These are phyloP conservation scores for Backusella tarrabulga DNA, from an alignment of 192 early-diverging fungal species.

Conservation along the genomic window DNA sequence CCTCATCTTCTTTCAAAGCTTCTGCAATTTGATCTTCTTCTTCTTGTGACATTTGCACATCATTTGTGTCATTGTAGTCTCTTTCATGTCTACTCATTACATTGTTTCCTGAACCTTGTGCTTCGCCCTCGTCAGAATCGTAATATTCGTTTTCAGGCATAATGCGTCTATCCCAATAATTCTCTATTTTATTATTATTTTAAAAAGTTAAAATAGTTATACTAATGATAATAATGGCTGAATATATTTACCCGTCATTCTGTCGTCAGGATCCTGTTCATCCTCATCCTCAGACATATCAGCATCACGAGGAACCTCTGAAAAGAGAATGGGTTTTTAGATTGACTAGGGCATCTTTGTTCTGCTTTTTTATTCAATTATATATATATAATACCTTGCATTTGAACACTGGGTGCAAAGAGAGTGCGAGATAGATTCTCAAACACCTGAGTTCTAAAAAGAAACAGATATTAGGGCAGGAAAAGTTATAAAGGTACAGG, in stretches of 20 bases:
- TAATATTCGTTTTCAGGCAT: constrained; percentile 73
- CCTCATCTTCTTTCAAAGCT: constrained; percentile 15
- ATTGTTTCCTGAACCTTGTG: constrained; percentile 6
- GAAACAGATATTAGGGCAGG: not conserved
- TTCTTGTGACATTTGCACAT: constrained; percentile 19
- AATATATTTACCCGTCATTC: constrained; percentile 1
- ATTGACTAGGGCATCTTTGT: not conserved
- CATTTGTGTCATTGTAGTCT: constrained; percentile 11
- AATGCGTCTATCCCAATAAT: constrained; percentile 58
- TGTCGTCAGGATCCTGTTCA: constrained; percentile 56
- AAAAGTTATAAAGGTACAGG: not conserved
- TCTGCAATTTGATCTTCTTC: constrained; percentile 32
- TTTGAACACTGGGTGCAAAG: constrained; percentile 78
- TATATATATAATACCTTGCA: constrained; percentile 50
- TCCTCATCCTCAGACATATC: constrained; percentile 70
- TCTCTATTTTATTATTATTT: constrained; percentile 39
- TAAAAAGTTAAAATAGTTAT: too few species aligned
- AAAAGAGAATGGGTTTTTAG: not conserved
- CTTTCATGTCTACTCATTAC: constrained; percentile 26
- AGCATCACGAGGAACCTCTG: constrained; percentile 72
- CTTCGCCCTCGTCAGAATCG: constrained; percentile 69
- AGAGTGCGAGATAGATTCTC: constrained; percentile 65
- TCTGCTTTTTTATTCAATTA: not conserved
- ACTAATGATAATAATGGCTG: not conserved
- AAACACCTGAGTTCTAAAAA: constrained; percentile 52